Percentiles rank a stretch among this genome's conserved stretches.
phyloP scores from a whole-genome alignment of 1,139 yeast genomes.

The Candida mesenterica region DNA sequence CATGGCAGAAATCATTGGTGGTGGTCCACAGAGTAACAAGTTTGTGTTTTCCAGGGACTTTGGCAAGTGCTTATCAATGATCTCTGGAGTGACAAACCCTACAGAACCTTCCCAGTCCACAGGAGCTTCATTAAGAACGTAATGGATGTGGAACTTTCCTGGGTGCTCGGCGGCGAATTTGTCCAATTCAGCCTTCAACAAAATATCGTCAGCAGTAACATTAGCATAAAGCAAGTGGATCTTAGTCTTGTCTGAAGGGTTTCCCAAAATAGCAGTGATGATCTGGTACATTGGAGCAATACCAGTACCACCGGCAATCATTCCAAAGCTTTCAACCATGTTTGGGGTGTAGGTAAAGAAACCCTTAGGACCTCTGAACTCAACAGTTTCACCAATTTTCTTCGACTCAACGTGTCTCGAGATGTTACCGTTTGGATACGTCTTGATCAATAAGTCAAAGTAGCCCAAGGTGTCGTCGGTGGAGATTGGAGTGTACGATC shows the following conservation, averaged over 20 bases:
- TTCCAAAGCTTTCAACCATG: slow-evolving; percentile 70
- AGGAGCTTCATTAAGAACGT: slow-evolving; percentile 74
- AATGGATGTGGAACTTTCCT: slow-evolving; percentile 68
- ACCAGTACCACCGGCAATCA: slow-evolving; percentile 95
- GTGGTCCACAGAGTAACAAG: slow-evolving; percentile 92
- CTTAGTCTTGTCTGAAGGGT: slow-evolving; percentile 75
- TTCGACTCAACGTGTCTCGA: slow-evolving; percentile 73
- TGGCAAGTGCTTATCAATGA: slow-evolving; percentile 67
- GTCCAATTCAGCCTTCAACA: slow-evolving; percentile 78
- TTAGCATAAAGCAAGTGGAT: slow-evolving; percentile 76
- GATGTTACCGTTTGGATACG: slow-evolving; percentile 90
- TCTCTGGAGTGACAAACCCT: slow-evolving; percentile 81
- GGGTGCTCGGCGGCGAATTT: slow-evolving; percentile 56
- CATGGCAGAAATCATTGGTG: slow-evolving; percentile 76
- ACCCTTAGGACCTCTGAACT: slow-evolving; percentile 88
- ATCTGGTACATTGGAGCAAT: slow-evolving; percentile 94
- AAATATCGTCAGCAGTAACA: slow-evolving; percentile 72
- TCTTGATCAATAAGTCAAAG: slow-evolving; percentile 86
- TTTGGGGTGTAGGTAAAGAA: slow-evolving; percentile 82
- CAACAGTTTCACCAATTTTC: slow-evolving; percentile 45
- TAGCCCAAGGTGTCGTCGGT: slow-evolving; percentile 81
- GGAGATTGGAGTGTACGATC: slow-evolving; percentile 94
- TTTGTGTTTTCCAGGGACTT: slow-evolving; percentile 61
- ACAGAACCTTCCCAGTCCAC: slow-evolving; percentile 75
- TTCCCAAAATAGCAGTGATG: slow-evolving; percentile 70